Evolutionary conservation across 2,329 filamentous ascomycete genomes (phyloP).

Genomic region (Penicillium palitans): DNA sequence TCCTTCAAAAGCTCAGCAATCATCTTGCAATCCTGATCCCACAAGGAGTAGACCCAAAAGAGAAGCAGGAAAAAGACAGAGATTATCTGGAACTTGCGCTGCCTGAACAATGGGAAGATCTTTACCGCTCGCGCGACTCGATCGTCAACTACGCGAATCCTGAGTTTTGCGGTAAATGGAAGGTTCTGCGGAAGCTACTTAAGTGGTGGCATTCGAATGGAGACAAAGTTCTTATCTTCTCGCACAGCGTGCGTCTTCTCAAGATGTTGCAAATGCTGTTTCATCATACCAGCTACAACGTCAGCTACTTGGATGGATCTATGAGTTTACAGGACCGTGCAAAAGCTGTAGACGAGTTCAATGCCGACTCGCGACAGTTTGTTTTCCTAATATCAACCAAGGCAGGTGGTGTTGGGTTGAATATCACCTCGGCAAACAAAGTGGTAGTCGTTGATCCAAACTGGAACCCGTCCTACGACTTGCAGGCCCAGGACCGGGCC

Average conservation of each 20-base stretch:
- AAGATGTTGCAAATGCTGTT: conserved; percentile 84
- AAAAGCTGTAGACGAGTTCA: conserved; percentile 83
- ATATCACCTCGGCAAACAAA: conserved; percentile 97
- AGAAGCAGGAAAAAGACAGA: conserved; percentile 77
- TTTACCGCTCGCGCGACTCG: conserved; percentile 74
- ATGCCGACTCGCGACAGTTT: conserved; percentile 81
- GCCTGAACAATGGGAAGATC: conserved; percentile 70
- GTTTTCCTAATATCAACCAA: conserved; percentile 95
- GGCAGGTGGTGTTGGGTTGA: conserved; percentile 88
- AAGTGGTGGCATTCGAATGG: conserved; percentile 86
- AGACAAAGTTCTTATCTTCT: conserved; percentile 95
- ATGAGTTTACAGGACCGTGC: conserved; percentile 82
- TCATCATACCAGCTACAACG: conserved; percentile 81
- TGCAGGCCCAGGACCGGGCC: conserved; percentile 93
- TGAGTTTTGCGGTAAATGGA: conserved; percentile 97
- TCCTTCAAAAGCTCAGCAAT: conserved; percentile 84
- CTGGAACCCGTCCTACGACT: conserved; percentile 93
- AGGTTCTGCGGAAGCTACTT: conserved; percentile 79
- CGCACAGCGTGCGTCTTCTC: conserved; percentile 82
- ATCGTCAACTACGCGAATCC: conserved; percentile 80
- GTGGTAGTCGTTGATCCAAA: conserved; percentile 96
- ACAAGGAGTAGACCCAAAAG: conserved; percentile 59
- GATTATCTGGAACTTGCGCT: conserved; percentile 71
- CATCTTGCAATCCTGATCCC: conserved; percentile 89
- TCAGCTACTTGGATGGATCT: conserved; percentile 85